Base-by-base conservation (phyloP, 2,329 filamentous ascomycete species). In the Colletotrichum filicis region DNA sequence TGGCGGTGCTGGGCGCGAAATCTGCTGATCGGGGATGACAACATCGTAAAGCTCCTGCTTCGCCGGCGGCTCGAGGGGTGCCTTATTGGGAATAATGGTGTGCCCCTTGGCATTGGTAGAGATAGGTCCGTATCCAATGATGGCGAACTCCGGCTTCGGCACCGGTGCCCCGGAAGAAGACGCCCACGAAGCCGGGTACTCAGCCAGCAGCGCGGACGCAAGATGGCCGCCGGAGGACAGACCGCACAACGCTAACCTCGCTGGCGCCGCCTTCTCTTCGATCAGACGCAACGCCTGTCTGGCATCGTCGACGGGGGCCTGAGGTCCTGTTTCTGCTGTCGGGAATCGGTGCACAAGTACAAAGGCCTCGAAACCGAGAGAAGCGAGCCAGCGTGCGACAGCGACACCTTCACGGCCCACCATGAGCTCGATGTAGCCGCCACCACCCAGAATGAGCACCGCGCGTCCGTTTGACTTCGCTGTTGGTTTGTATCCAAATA, bases 311-410 rank as follows among this genome's bases (percentile, higher is more conserved):
- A 77, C 57, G 5, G 76, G 75, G 1, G 75, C 75, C 26, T 70
- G 69, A 1, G 76, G 75, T 0, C 74, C 68, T 5, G 75, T 75
- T 22, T 68, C 55, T 22, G 75, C 61, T 1, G 46, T 76, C 0
- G 76, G 76, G 61, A 77, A 77, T n/a, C 76, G 72, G 65, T 77
- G 76, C 12, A 77, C 72, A 32, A 77, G 76, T 14, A 77, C 75
- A 42, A 75, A 75, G 26, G 75, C 76, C 24, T 69, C 62, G 65
- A 77, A 77, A 16, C 76, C 76, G 42, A 77, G 75, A 3, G 63
- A 63, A 1, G 75, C 69, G 3, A 77, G 73, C 76, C 76, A 77
- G 56, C 72, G 75, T 1, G 75, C 75, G 1, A 77, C 70, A 26
- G 68, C 66, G 56, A 77, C 67, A 46, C 76, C 75, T 55, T 77